phyloP scores from a whole-genome alignment of 2,329 filamentous ascomycete species.

The Plenodomus lindquistii region DNA sequence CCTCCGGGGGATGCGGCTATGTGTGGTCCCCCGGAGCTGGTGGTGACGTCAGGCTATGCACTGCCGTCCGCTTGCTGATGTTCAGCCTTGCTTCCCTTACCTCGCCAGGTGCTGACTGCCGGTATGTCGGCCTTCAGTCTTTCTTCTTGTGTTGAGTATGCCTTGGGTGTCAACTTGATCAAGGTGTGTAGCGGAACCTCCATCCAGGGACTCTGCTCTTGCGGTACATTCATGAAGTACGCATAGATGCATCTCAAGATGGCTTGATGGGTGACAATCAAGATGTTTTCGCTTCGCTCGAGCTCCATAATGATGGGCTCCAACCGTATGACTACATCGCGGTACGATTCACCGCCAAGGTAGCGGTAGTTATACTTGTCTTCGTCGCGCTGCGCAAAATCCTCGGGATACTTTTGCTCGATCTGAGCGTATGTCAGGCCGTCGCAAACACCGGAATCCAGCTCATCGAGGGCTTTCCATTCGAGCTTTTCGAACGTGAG shows the following conservation, averaged over 20 bases:
- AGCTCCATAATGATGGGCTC: slow-evolving; percentile 99
- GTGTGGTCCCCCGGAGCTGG: slow-evolving; percentile 13
- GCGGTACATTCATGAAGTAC: slow-evolving; percentile 97
- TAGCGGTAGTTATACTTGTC: slow-evolving; percentile 99
- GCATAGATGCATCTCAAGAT: slow-evolving; percentile 97
- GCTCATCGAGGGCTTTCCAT: slow-evolving; percentile 97
- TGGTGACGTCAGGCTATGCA: slow-evolving; percentile 20
- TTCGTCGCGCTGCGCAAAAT: slow-evolving; percentile 92
- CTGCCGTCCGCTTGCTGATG: slow-evolving; percentile 61
- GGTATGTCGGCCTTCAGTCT: slow-evolving; percentile 88
- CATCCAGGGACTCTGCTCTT: slow-evolving; percentile 95
- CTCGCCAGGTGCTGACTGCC: slow-evolving; percentile 93
- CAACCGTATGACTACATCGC: slow-evolving; percentile 94
- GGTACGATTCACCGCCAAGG: slow-evolving; percentile 91
- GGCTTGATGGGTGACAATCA: slow-evolving; percentile 97
- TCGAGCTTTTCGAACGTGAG: slow-evolving; percentile 93
- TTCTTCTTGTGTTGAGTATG: slow-evolving; percentile 90
- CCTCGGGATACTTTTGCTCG: slow-evolving; percentile 85
- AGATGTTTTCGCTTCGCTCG: slow-evolving; percentile 92
- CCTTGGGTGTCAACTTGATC: slow-evolving; percentile 93
- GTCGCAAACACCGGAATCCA: slow-evolving; percentile 95
- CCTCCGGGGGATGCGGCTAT: slow-evolving; percentile 5
- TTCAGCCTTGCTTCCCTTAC: slow-evolving; percentile 89
- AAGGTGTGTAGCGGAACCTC: slow-evolving; percentile 94
- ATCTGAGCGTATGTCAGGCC: slow-evolving; percentile 96